phyloP scores from a whole-genome alignment of 805 yeast genomes.

The Teunomyces kruisii region DNA sequence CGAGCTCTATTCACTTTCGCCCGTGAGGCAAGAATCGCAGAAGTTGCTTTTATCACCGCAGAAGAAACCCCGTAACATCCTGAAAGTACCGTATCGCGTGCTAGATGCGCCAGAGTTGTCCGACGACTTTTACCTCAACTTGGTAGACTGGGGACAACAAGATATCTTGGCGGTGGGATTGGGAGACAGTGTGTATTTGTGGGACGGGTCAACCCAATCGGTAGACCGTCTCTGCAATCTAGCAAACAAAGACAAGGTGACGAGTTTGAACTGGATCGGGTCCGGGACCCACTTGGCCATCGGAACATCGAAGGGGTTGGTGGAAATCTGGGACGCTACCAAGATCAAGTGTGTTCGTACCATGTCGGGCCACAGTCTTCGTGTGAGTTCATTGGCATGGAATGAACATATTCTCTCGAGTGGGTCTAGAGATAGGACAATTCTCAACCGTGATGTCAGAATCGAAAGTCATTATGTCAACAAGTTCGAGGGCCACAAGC shows the following conservation, averaged over 20 bases:
- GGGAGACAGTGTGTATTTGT: slow-evolving; percentile 81
- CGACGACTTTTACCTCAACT: slow-evolving; percentile 88
- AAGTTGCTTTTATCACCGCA: slow-evolving; percentile 77
- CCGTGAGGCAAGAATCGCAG: slow-evolving; percentile 88
- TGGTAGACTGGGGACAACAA: slow-evolving; percentile 94
- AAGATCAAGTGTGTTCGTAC: slow-evolving; percentile 80
- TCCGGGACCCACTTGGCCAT: slow-evolving; percentile 93
- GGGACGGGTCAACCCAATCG: slow-evolving; percentile 85
- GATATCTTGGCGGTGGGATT: slow-evolving; percentile 89
- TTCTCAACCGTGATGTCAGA: slow-evolving; percentile 89
- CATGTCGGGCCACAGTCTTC: slow-evolving; percentile 84
- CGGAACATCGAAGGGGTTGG: slow-evolving; percentile 83
- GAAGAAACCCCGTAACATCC: slow-evolving; percentile 71
- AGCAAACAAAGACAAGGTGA: slow-evolving; percentile 60
- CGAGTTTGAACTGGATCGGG: slow-evolving; percentile 90
- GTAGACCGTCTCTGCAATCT: slow-evolving; percentile 81
- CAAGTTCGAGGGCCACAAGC: slow-evolving; percentile 72
- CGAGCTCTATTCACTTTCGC: slow-evolving; percentile 77
- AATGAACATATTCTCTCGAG: slow-evolving; percentile 84
- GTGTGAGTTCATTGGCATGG: slow-evolving; percentile 92
- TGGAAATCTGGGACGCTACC: slow-evolving; percentile 93
- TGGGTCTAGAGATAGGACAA: slow-evolving; percentile 83
- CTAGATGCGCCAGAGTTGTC: slow-evolving; percentile 94
- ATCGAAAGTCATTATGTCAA: slow-evolving; percentile 78
- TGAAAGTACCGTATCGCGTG: slow-evolving; percentile 88